A percentile compares a stretch with the other conserved stretches of the same genome.
Evolutionary conservation across 1,284 basidiomycete species (phyloP).

Genomic region (Pseudomicrostroma phylloplanum): DNA sequence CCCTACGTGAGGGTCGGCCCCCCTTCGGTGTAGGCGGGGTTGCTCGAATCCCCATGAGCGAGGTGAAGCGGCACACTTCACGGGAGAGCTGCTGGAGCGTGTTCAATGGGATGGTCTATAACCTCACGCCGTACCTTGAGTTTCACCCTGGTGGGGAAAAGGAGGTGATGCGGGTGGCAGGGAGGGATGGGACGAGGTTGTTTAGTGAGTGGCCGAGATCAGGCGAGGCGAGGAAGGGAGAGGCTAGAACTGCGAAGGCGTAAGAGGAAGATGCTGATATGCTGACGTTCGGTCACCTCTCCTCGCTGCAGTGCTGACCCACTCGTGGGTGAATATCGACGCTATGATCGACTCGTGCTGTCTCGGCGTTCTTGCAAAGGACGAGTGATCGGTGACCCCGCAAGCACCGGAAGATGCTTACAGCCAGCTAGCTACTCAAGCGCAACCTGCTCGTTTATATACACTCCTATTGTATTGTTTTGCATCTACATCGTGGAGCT

Average conservation of each 20-base stretch:
- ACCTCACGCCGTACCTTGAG: conserved; percentile 82
- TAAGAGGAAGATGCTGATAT: background rate
- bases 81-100: conserved; percentile 88
- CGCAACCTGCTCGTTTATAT: too few species aligned
- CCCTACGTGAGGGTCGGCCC: conserved; percentile 58
- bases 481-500: too few species aligned
- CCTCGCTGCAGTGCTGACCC: conserved; percentile 50
- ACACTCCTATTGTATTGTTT: too few species aligned
- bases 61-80: conserved; percentile 54
- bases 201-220: conserved; percentile 79
- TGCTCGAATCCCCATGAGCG: conserved; percentile 6
- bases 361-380: conserved; percentile 74
- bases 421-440: too few species aligned
- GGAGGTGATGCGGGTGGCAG: conserved; percentile 91
- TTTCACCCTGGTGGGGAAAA: conserved; percentile 92
- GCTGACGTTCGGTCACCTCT: background rate
- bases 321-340: conserved; percentile 89
- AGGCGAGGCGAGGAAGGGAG: background rate
- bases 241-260: background rate
- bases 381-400: conserved; percentile 10
- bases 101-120: conserved; percentile 91
- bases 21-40: conserved; percentile 31
- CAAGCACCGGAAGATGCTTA: too few species aligned
- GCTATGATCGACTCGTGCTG: conserved; percentile 86
- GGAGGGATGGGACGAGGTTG: conserved; percentile 84